A percentile compares a stretch with the other conserved stretches of the same genome.
Conservation (phyloP, 208 protist genomes). For the Trypanosoma scelopori region DNA sequence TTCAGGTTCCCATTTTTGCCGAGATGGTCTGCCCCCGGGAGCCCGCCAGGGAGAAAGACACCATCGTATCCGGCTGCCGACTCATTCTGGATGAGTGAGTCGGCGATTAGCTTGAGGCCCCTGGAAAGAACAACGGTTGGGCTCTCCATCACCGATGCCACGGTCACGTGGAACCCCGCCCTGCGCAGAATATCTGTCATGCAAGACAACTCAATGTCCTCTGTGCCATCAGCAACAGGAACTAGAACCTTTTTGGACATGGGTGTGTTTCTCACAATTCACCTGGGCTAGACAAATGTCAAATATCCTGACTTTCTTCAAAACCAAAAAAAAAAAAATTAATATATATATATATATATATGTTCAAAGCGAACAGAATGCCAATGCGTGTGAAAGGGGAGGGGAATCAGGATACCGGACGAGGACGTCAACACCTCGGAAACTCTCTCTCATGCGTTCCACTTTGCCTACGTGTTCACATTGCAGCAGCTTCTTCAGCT, state of each 20-base stretch:
- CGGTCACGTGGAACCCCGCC: slow-evolving; percentile 64
- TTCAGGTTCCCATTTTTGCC: slow-evolving; percentile 60
- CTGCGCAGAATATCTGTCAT: slow-evolving; percentile 82
- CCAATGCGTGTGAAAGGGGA: not conserved
- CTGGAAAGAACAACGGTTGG: slow-evolving; percentile 60
- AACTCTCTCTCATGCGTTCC: not conserved
- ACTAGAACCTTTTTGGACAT: slow-evolving; percentile 77
- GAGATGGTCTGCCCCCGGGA: slow-evolving; percentile 70
- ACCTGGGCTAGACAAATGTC: not conserved
- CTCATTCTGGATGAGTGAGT: slow-evolving; percentile 63
- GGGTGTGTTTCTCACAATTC: not conserved
- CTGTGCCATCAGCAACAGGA: slow-evolving; percentile 74
- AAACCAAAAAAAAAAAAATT: slow-evolving; percentile 16
- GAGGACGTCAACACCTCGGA: not conserved
- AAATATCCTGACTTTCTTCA: slow-evolving; percentile 8
- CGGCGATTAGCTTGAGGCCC: slow-evolving; percentile 57
- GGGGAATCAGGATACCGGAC: not conserved
- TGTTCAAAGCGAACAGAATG: slow-evolving; percentile 8
- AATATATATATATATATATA: slow-evolving; percentile 25
- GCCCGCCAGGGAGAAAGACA: slow-evolving; percentile 79
- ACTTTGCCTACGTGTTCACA: not conserved
- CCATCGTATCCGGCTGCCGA: slow-evolving; percentile 65
- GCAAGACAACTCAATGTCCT: slow-evolving; percentile 89
- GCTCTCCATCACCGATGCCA: slow-evolving; percentile 73
- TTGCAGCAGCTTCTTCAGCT: slow-evolving; percentile 3